These are phyloP conservation scores for Pyrenula aspistea DNA, from an alignment of 495 filamentous ascomycete species.

Conservation along the genomic window DNA sequence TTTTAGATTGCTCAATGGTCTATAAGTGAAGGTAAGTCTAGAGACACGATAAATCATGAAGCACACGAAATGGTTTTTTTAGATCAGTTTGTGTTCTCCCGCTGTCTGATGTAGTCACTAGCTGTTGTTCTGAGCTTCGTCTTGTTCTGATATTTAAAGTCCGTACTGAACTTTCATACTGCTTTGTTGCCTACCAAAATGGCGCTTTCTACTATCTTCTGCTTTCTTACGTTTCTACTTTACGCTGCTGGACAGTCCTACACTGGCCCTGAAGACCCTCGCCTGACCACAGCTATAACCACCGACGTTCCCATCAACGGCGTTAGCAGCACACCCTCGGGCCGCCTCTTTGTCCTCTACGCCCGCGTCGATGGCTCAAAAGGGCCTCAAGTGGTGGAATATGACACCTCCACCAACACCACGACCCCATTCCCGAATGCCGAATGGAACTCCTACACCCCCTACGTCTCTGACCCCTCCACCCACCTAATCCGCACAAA, in stretches of 20 bases:
- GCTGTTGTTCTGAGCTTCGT: too few species aligned
- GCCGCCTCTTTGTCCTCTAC: not conserved
- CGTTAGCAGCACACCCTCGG: not conserved
- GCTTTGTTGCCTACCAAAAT: too few species aligned
- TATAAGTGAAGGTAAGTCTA: too few species aligned
- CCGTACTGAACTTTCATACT: too few species aligned
- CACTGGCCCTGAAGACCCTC: conserved; percentile 14
- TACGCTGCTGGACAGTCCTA: not conserved
- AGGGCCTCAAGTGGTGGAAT: not conserved
- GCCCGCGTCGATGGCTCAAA: not conserved
- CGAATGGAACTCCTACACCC: conserved; percentile 16
- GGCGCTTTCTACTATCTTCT: not conserved
- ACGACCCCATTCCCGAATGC: conserved; percentile 12
- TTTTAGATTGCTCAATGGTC: too few species aligned
- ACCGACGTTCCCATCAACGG: conserved; percentile 23
- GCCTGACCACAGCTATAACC: conserved; percentile 16
- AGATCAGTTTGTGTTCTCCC: too few species aligned
- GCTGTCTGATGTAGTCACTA: too few species aligned
- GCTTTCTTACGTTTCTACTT: not conserved
- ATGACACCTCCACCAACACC: conserved; percentile 4
- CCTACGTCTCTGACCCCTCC: conserved; percentile 8
- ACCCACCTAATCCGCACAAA: conserved; percentile 14
- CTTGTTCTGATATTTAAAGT: too few species aligned
- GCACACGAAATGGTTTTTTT: too few species aligned
- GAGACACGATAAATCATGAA: too few species aligned